These are phyloP conservation scores for Starmerella tilneyi DNA, from an alignment of 805 yeast genomes.

Conservation along the genomic window DNA sequence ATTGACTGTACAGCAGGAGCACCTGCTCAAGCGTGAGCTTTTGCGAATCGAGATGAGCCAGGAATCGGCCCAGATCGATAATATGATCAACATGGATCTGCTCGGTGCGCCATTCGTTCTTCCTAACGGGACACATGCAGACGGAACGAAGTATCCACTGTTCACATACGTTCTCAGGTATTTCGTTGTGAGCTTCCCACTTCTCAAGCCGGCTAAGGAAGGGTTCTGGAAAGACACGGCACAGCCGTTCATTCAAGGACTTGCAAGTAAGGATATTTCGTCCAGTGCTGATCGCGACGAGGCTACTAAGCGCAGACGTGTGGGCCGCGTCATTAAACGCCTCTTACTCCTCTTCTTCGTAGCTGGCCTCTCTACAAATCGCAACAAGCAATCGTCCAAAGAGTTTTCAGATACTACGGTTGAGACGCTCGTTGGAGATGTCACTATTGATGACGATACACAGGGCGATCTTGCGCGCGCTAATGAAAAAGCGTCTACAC, in stretches of 20 bases:
- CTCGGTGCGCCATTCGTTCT: conserved; percentile 70
- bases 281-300: conserved; percentile 67
- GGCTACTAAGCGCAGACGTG: conserved; percentile 56
- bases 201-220: conserved; percentile 41
- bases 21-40: conserved; percentile 75
- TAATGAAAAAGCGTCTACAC: neutral
- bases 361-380: conserved; percentile 56
- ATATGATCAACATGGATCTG: conserved; percentile 50
- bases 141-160: conserved; percentile 47
- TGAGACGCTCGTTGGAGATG: conserved; percentile 21
- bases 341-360: conserved; percentile 59
- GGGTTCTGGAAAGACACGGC: conserved; percentile 72
- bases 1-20: conserved; percentile 65
- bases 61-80: conserved; percentile 53
- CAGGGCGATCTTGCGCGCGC: conserved; percentile 6
- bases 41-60: conserved; percentile 48
- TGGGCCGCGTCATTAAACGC: conserved; percentile 51
- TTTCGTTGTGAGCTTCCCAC: conserved; percentile 62
- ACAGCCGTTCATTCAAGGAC: conserved; percentile 71
- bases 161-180: conserved; percentile 53
- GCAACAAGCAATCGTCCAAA: conserved; percentile 39
- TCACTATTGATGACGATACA: conserved; percentile 19
- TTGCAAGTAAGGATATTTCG: conserved; percentile 62
- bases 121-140: conserved; percentile 35
- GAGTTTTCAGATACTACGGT: no score